Base-by-base conservation (phyloP, 2,329 filamentous ascomycete genomes). In the Cladosporium sp. region DNA sequence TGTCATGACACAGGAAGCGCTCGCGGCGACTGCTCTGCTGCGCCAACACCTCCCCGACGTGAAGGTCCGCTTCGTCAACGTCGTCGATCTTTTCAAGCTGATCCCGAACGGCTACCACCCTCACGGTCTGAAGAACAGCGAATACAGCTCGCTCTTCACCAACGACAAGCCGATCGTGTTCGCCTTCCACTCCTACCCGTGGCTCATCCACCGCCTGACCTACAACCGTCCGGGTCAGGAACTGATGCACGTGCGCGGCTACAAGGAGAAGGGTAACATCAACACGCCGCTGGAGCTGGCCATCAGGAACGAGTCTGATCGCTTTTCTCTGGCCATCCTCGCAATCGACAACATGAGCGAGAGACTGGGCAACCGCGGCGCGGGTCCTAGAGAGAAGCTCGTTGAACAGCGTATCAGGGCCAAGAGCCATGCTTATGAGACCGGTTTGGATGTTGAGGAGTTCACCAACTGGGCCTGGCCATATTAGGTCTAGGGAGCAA, bases 151-250 rank as follows among this genome's bases (percentile, higher is more conserved):
- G 34, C 71, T 89, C 57, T 91, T 91, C 75, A 90, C 86, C 1
- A 74, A 77, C 13, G 74, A 89, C 72, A 83, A 77, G 57, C 87
- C 86, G 18, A 74, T 89, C 64, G 82, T 90, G 64, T 90, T 91
- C 76, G 90, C 89, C 73, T 91, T 90, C 80, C 87, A 91, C 73
- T 85, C 82, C 27, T 90, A 91, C 71, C 86, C 87, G 7, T 90
- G 84, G 85, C 75, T 91, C 61, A 80, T 91, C 45, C 86, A 90
- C 71, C 78, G 86, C 44, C 70, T 91, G 58, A 86, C 85, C 1
- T 90, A 89, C 72, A 85, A 86, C 71, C 82, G 86, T 1, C 83
- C 82, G 1, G 86, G 85, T 4, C 80, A 78, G 65, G 65, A 75
- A 40, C 83, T 87, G 68, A 68, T 90, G 55, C 82, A 88, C 60